Evolutionary conservation across 2,329 filamentous ascomycete species (phyloP).

Genomic region (Diplodia mutila): DNA sequence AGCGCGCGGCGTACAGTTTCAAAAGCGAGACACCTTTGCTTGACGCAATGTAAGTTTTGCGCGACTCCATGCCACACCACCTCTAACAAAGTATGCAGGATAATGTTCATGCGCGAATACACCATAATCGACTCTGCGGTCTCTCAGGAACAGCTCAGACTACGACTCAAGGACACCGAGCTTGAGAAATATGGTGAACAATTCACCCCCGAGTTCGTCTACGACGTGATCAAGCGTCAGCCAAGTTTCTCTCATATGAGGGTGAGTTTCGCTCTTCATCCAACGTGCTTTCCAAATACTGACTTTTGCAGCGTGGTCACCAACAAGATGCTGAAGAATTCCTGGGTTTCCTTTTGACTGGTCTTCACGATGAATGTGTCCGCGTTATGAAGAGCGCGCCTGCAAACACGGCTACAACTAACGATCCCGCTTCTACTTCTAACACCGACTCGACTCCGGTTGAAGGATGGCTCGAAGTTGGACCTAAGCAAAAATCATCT

Average conservation of each 20-base stretch:
- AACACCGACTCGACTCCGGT: constrained; percentile 49
- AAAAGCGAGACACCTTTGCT: constrained; percentile 93
- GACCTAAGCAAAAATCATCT: constrained; percentile 84
- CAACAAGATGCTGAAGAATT: constrained; percentile 99
- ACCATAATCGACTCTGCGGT: constrained; percentile 79
- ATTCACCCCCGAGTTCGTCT: constrained; percentile 93
- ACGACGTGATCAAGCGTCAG: constrained; percentile 84
- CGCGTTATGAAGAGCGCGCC: constrained; percentile 67
- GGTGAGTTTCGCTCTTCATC: constrained; percentile 54
- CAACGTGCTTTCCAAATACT: constrained; percentile 29
- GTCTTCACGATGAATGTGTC: constrained; percentile 89
- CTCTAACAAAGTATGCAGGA: constrained; percentile 58
- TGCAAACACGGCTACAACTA: constrained; percentile 37
- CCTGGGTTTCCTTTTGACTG: constrained; percentile 87
- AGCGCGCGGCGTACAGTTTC: constrained; percentile 84
- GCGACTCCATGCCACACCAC: neutral
- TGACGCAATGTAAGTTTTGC: constrained; percentile 77
- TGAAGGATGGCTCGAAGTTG: constrained; percentile 90
- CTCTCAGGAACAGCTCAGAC: constrained; percentile 72
- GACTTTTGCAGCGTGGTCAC: constrained; percentile 71
- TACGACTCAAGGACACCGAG: constrained; percentile 77
- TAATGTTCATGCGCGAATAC: constrained; percentile 95
- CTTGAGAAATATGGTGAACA: constrained; percentile 88
- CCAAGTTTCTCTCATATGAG: constrained; percentile 91
- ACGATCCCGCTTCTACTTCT: constrained; percentile 46